Evolutionary conservation across 257 asterid genomes (phyloP), one percentile per base, ranked within the genome.

Genomic region (Ilex aquifolium): DNA sequence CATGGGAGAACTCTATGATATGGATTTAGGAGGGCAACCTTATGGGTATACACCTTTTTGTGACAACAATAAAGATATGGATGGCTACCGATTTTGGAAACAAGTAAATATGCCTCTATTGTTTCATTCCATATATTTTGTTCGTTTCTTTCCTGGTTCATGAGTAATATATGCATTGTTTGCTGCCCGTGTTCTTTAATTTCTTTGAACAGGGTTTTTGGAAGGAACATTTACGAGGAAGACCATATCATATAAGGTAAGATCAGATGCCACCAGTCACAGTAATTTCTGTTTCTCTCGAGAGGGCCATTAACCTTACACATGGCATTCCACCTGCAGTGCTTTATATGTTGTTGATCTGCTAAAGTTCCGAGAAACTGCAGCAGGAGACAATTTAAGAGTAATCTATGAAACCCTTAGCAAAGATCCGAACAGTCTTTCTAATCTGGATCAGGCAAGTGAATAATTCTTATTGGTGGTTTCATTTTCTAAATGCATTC

Each of bases 401-500:
- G 97, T 93, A 55, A 31, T 93, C 70, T 93, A 93, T 55, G 97
- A 93, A 80, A 93, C 99, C 4, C 85, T 93, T 36, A 93, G 99
- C 94, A 93, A 87, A 77, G 99, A 90, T 81, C 99, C 99, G 59
- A 93, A 93, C 77, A 93, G 97, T 83, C 94, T 93, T 54, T 90
- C 96, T 31, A 93, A 90, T 82, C 91, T 93, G 75, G 99, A 93
- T 74, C 99, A 90, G 97, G 97, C 69, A 71, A 80, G 85, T 73
- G n/a, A 66, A 29, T 51, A 29, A n/a, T n/a, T 56, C 56, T 61
- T 63, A 32, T 40, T 70, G 40, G 40, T 36, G 40, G 40, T 2
- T 3, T 36, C 40, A 36, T 36, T 36, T 36, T 36, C 40, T 36
- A 36, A 36, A 36, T 36, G n/a, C n/a, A n/a, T n/a, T n/a, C n/a